Percentiles rank a stretch among this genome's conserved stretches.
Evolutionary conservation across 345 rosid species (phyloP).

Genomic region (Acer yangbiense): DNA sequence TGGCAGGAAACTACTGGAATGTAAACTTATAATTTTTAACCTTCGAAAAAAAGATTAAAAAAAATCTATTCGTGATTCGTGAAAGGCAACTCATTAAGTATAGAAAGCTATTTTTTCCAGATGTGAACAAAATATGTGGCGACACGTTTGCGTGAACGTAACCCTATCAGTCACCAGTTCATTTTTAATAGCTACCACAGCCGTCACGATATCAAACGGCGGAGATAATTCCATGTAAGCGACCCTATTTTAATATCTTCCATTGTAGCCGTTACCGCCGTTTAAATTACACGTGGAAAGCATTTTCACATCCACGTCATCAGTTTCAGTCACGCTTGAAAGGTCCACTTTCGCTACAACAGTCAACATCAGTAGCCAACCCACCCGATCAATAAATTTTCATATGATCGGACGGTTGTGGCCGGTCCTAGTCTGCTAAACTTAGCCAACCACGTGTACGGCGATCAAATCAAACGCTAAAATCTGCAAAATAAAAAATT

Average conservation of each 20-base stretch:
- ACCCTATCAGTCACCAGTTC: neutral
- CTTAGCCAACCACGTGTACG: constrained; percentile 40
- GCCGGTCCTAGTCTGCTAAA: neutral
- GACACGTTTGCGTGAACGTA: constrained; percentile 46
- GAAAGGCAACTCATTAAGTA: neutral
- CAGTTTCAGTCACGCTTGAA: neutral
- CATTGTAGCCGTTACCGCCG: neutral
- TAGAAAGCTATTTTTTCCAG: neutral
- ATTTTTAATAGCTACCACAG: neutral
- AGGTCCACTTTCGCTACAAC: neutral
- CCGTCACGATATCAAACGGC: neutral
- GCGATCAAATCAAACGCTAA: neutral
- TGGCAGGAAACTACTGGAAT: neutral
- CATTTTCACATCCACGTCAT: neutral
- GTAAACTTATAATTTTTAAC: neutral
- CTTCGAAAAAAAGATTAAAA: too few species aligned
- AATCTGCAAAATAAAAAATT: too few species aligned
- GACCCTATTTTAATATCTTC: neutral
- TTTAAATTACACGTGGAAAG: constrained; percentile 9
- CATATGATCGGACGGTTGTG: constrained; percentile 26
- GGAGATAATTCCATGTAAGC: neutral
- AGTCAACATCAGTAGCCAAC: constrained; percentile 11
- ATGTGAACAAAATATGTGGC: constrained; percentile 41
- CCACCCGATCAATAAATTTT: neutral
- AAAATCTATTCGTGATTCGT: constrained; percentile 2